phyloP scores from a whole-genome alignment of 805 yeast species.

The Yarrowia sp. region DNA sequence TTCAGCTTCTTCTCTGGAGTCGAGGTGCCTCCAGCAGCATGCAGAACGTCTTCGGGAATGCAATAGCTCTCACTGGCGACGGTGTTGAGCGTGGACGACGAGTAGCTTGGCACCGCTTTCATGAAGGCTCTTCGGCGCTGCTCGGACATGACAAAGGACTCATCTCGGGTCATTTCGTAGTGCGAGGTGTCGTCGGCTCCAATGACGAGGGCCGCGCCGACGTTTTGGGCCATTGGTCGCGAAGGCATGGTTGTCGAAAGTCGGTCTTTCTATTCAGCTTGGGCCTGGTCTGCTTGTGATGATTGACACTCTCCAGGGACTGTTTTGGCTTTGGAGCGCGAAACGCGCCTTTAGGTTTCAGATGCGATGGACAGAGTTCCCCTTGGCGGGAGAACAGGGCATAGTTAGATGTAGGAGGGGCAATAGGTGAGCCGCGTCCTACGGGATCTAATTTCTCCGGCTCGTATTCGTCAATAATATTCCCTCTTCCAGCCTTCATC shows the following conservation, averaged over 20 bases:
- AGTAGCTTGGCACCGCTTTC: slow-evolving; percentile 24
- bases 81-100: slow-evolving; percentile 34
- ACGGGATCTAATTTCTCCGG: too few species aligned
- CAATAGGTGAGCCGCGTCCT: too few species aligned
- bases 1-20: slow-evolving; percentile 30
- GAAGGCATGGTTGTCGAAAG: slow-evolving; percentile 2
- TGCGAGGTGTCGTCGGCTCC: slow-evolving; percentile 21
- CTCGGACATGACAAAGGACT: slow-evolving; percentile 33
- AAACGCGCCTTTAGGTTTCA: slow-evolving; percentile 36
- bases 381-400: too few species aligned
- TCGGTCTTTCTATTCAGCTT: not conserved
- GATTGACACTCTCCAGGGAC: slow-evolving; percentile 5
- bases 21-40: slow-evolving; percentile 28
- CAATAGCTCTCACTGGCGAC: slow-evolving; percentile 34
- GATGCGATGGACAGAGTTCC: slow-evolving; percentile 17
- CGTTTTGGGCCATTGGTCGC: slow-evolving; percentile 23
- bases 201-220: slow-evolving; percentile 22
- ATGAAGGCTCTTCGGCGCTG: slow-evolving; percentile 35
- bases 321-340: slow-evolving; percentile 26
- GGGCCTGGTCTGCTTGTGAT: slow-evolving; percentile 5
- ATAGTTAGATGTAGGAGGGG: too few species aligned
- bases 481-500: too few species aligned
- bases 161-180: slow-evolving; percentile 35
- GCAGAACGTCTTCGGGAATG: slow-evolving; percentile 36
- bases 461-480: too few species aligned